Conservation (phyloP, 2,329 filamentous ascomycete genomes). For the Emergomyces africanus region DNA sequence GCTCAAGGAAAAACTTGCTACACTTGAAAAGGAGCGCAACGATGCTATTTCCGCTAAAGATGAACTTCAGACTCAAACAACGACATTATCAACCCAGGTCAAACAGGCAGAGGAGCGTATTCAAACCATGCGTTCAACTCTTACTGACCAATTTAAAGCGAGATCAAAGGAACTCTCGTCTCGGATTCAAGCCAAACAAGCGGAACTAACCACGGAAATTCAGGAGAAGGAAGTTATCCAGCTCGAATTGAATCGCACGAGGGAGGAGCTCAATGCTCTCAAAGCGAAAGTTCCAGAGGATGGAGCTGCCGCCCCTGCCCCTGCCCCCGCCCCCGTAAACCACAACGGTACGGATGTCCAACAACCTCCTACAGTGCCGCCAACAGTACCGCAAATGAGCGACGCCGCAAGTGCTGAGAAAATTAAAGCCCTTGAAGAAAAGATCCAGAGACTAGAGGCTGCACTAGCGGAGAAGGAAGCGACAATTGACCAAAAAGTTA, state of each 20-base stretch:
- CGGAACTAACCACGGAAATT: constrained; percentile 33
- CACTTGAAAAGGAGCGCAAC: constrained; percentile 53
- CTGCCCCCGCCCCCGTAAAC: constrained; percentile 32
- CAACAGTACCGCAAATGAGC: constrained; percentile 11
- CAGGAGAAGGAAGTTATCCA: constrained; percentile 59
- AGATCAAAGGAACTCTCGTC: constrained; percentile 51
- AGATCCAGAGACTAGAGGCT: constrained; percentile 41
- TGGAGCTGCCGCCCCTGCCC: constrained; percentile 17
- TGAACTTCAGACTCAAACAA: constrained; percentile 38
- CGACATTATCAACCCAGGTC: constrained; percentile 36
- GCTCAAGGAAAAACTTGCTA: constrained; percentile 63
- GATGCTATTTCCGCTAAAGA: constrained; percentile 46
- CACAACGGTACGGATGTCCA: constrained; percentile 39
- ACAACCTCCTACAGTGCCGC: constrained; percentile 18
- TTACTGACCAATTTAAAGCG: constrained; percentile 41
- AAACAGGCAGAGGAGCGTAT: constrained; percentile 35
- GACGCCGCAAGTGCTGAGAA: constrained; percentile 39
- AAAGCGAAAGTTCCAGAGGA: constrained; percentile 41
- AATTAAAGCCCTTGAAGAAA: constrained; percentile 49
- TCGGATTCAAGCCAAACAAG: constrained; percentile 43
- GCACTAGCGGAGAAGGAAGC: constrained; percentile 39
- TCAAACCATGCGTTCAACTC: constrained; percentile 36
- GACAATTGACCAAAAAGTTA: constrained; percentile 37
- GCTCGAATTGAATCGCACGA: constrained; percentile 50
- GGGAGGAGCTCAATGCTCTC: constrained; percentile 41